phyloP scores from a whole-genome alignment of 257 asterid species.

The Solanum ahanhuiri region DNA sequence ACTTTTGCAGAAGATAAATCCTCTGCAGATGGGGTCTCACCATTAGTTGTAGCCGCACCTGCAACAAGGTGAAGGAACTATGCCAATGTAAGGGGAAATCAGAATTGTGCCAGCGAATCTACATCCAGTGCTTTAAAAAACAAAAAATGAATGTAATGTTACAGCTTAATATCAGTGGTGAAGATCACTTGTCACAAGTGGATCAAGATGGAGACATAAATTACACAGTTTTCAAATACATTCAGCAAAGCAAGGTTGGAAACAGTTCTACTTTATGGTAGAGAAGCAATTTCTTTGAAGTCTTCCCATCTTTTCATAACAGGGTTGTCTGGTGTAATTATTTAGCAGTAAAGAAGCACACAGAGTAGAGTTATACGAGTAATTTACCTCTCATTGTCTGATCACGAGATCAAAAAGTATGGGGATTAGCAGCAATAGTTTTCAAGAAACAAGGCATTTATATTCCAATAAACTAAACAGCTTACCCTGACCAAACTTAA shows the following conservation, averaged over 20 bases:
- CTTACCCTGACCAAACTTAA: neutral
- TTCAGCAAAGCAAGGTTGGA: neutral
- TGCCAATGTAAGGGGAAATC: neutral
- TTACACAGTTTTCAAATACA: neutral
- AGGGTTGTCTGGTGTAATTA: neutral
- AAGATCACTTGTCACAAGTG: neutral
- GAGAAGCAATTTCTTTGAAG: neutral
- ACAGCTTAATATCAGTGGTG: neutral
- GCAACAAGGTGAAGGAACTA: conserved; percentile 4
- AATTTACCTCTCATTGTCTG: neutral
- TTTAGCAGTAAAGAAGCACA: neutral
- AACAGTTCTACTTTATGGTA: neutral
- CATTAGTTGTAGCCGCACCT: conserved; percentile 25
- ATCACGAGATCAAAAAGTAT: neutral
- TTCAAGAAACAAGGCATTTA: neutral
- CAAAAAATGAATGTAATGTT: neutral
- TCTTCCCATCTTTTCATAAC: neutral
- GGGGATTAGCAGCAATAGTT: neutral
- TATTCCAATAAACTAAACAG: neutral
- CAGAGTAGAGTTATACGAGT: neutral
- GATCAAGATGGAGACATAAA: neutral
- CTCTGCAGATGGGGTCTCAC: conserved; percentile 18
- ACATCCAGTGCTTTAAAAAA: neutral
- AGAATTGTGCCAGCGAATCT: neutral
- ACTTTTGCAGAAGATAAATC: conserved; percentile 13